Evolutionary conservation across 2,329 filamentous ascomycete genomes (phyloP), one percentile per base, ranked within the genome.

Genomic region (Truncatella angustata): DNA sequence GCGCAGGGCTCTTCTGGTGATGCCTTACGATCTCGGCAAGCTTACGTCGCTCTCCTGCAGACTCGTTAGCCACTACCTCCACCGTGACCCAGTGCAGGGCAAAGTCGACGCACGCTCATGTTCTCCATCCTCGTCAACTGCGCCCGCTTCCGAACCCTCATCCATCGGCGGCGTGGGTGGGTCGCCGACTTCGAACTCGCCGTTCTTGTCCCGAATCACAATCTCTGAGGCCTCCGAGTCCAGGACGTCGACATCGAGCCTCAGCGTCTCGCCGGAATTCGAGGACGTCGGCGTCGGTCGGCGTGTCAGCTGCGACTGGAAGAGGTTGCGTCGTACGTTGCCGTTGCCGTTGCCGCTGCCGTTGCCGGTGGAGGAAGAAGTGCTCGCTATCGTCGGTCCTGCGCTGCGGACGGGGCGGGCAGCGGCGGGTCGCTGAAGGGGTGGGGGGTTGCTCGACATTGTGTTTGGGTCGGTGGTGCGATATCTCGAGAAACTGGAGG

Each of bases 1-100:
- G 85, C 60, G 82, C 82, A 9, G 83, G 76, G 45, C 78, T 71
- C 45, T 74, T 71, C 58, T 81, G 78, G 63, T 85, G 80, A 60
- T 82, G 79, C 62, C 78, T 83, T 30, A 87, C 79, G 1, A 80
- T 81, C 55, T 86, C 83, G 21, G 80, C 76, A 10, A 87, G 66
- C 47, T 77, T 73, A 63, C 86, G 82, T 49, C 80, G 73, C 63
- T 87, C 84, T 51, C 77, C 81, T 84, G 55, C 51, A 52, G 18
- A 30, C 20, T 26, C 43, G 45, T 46, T 59, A 35, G 40, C 16
- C 4, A 21, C 12, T 34, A 21, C 12, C 5, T 32, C 3, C 16
- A 10, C 7, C 24, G 11, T 11, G 16, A 12, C 20, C 24, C 24
- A 21, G 16, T 21, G 11, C 6, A 4, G 1, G n/a, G n/a, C n/a